Percentiles rank a stretch among this genome's conserved stretches.
Conservation (phyloP, 805 yeast species). For the Kuraishia molischiana region DNA sequence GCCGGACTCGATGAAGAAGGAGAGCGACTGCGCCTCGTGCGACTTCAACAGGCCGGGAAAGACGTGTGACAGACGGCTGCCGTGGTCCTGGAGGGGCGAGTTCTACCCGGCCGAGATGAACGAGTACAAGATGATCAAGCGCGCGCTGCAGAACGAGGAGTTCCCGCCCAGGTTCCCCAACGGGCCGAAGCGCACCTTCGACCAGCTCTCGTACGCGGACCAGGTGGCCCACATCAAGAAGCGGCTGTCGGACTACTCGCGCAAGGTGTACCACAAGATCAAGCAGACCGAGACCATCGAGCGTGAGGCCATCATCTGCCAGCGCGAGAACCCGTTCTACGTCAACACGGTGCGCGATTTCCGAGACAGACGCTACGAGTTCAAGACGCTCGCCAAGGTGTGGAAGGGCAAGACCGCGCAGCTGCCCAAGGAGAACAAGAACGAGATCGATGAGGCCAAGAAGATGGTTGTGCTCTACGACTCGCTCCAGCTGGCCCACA, state of each 20-base stretch:
- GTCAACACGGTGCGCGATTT: conserved; percentile 90
- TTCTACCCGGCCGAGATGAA: conserved; percentile 83
- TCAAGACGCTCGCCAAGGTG: conserved; percentile 83
- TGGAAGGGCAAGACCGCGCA: conserved; percentile 79
- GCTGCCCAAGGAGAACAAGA: conserved; percentile 42
- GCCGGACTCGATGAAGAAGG: conserved; percentile 95
- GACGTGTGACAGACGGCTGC: conserved; percentile 79
- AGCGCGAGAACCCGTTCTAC: conserved; percentile 94
- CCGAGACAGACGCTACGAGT: conserved; percentile 93
- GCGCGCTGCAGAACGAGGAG: conserved; percentile 69
- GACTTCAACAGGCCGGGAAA: conserved; percentile 96
- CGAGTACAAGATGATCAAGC: conserved; percentile 83
- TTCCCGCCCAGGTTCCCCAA: conserved; percentile 57
- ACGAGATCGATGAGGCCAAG: conserved; percentile 76
- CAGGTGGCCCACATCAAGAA: conserved; percentile 71
- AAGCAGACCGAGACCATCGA: conserved; percentile 78
- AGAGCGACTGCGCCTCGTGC: conserved; percentile 94
- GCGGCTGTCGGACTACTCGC: conserved; percentile 73
- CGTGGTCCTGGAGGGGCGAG: conserved; percentile 99
- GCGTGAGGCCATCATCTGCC: conserved; percentile 91
- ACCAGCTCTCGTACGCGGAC: conserved; percentile 65
- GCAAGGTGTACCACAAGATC: conserved; percentile 73
- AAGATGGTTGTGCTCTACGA: conserved; percentile 93
- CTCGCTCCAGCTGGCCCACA: conserved; percentile 92
- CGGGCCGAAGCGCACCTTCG: conserved; percentile 54